Evolutionary conservation across 1,139 yeast genomes (phyloP), one percentile per base, ranked within the genome.

Genomic region (Kluyveromyces sp.): DNA sequence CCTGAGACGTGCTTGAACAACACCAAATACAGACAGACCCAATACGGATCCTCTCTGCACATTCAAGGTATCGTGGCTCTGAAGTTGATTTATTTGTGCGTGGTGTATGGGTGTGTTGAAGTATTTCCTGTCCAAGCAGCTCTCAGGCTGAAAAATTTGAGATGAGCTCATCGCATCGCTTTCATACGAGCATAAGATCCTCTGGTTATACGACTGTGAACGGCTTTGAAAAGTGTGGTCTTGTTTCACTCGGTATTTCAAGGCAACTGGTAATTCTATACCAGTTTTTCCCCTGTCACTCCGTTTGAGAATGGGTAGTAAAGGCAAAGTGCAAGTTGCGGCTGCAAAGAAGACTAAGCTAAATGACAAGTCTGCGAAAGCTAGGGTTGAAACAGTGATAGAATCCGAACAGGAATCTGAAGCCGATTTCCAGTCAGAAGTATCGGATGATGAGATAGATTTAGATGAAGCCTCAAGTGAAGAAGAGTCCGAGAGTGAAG

Each of bases 391-490:
- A 22, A 33, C 17, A 20, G 31, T 11, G 13, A 36, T 12, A 18
- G 36, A 35, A 19, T 36, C 39, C 4, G 31, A 31, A 4, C 11
- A 8, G 22, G 47, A 32, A 19, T 26, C 39, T n/a, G 39, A 29
- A 22, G 18, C 39, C 20, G 32, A 28, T 34, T 11, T 19, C 15
- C 31, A 18, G 8, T 30, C 25, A 11, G 38, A 36, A 16, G 34
- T 13, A 3, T 31, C 48, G 11, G 53, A 53, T 37, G 52, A 46
- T n/a, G 55, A 47, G 18, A 19, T 47, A 36, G 31, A 43, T 33
- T 37, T 33, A 2, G 43, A 47, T 19, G 54, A 48, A n/a, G 53
- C 46, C 4, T 39, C 44, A 8, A 49, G 34, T 12, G 45, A 41
- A 13, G 52, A 44, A 11, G 39, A 11, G 17, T n/a, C 15, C 8